Conservation (phyloP, 2,329 filamentous ascomycete species). For the Gliomastix tumulicola region DNA sequence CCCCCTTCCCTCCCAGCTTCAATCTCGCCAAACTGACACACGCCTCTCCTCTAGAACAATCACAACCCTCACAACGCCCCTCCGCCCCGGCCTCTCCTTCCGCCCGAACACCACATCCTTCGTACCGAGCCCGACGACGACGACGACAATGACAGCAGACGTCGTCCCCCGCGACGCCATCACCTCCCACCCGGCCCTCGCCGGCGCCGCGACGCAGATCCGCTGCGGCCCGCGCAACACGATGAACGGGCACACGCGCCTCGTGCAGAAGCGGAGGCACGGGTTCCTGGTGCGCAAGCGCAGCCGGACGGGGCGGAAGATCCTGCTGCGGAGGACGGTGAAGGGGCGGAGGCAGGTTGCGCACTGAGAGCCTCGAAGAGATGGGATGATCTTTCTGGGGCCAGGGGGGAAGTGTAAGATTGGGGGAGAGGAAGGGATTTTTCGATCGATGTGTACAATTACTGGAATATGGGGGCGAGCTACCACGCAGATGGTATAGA, state of each 20-base stretch:
- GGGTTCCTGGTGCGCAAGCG: constrained; percentile 47
- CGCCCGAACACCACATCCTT: constrained; percentile 20
- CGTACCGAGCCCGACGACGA: constrained; percentile 14
- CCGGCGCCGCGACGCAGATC: constrained; percentile 44
- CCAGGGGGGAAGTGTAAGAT: no score
- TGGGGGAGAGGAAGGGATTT: no score
- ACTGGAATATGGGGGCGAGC: no score
- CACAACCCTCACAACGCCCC: constrained; percentile 39
- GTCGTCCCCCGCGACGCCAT: constrained; percentile 38
- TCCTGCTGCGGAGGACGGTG: constrained; percentile 39
- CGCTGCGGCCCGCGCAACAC: constrained; percentile 53
- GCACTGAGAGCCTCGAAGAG: no score
- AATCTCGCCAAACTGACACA: no score
- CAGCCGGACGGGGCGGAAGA: constrained; percentile 44
- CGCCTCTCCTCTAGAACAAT: constrained; percentile 38
- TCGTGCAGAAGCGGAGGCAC: constrained; percentile 52
- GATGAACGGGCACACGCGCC: constrained; percentile 45
- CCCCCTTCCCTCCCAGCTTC: no score
- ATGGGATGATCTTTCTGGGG: no score
- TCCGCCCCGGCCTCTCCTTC: constrained; percentile 39
- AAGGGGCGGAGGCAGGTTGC: constrained; percentile 44
- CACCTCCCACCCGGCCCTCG: constrained; percentile 45
- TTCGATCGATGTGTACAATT: no score
- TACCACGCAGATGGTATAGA: no score
- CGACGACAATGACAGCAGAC: constrained; percentile 24